These are phyloP conservation scores for Geranium incanum DNA, from an alignment of 441 rosid genomes.

Conservation along the genomic window DNA sequence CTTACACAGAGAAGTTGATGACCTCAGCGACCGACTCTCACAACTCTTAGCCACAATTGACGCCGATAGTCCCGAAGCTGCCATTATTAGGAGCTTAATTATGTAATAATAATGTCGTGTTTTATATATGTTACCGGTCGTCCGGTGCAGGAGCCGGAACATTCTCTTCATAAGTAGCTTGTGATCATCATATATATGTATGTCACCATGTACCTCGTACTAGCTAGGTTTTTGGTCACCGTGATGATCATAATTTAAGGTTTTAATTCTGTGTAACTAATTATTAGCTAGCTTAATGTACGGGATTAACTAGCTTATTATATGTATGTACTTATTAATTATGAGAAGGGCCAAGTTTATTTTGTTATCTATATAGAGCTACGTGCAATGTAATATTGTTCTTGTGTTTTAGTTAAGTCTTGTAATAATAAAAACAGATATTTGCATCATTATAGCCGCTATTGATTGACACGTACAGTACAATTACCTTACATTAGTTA, in stretches of 20 bases:
- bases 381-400: slow-evolving; percentile 20
- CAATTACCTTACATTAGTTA: too few relatives aligned
- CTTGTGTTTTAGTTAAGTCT: slow-evolving; percentile 18
- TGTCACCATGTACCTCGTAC: neutral
- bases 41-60: slow-evolving; percentile 73
- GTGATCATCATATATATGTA: slow-evolving; percentile 2
- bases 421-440: slow-evolving; percentile 26
- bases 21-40: slow-evolving; percentile 73
- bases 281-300: neutral
- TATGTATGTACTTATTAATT: neutral
- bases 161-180: neutral
- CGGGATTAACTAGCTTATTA: neutral
- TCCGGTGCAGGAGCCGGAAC: neutral
- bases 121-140: neutral
- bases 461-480: too few relatives aligned
- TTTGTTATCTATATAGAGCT: neutral
- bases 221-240: neutral
- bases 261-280: too few relatives aligned
- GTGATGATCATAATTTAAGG: neutral
- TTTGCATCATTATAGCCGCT: slow-evolving; percentile 31
- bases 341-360: neutral
- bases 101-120: slow-evolving; percentile 29
- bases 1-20: slow-evolving; percentile 74
- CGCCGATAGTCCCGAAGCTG: slow-evolving; percentile 73
- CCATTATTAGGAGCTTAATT: slow-evolving; percentile 74